A percentile compares a stretch with the other conserved stretches of the same genome.
phyloP scores from a whole-genome alignment of 1,139 yeast species.

The Arxiozyma heterogenica region DNA sequence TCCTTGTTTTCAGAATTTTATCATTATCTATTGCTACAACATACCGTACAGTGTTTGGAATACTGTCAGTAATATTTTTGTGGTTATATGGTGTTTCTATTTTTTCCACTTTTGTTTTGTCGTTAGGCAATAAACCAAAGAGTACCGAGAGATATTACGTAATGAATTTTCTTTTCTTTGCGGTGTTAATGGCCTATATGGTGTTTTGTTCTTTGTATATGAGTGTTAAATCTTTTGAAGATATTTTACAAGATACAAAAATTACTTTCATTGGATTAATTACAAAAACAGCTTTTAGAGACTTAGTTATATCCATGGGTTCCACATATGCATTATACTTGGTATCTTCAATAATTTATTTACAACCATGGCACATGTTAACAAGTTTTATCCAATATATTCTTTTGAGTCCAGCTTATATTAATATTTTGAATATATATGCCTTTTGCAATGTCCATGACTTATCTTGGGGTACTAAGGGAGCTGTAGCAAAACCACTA shows the following conservation, averaged over 20 bases:
- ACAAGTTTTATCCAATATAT: conserved; percentile 82
- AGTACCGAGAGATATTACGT: conserved; percentile 81
- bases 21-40: conserved; percentile 57
- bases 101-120: conserved; percentile 82
- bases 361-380: conserved; percentile 94
- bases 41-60: conserved; percentile 58
- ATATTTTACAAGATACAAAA: conserved; percentile 21
- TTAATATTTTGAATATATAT: conserved; percentile 77
- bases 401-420: conserved; percentile 79
- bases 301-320: conserved; percentile 72
- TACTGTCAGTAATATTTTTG: conserved; percentile 68
- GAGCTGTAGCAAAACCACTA: conserved; percentile 56
- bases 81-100: conserved; percentile 86
- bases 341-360: conserved; percentile 64
- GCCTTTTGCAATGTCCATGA: conserved; percentile 96
- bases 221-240: conserved; percentile 62
- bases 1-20: conserved; percentile 69
- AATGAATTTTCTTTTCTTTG: conserved; percentile 81
- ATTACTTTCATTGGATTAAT: conserved; percentile 35
- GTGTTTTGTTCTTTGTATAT: conserved; percentile 79
- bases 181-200: conserved; percentile 85
- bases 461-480: conserved; percentile 98
- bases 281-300: conserved; percentile 58
- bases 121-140: conserved; percentile 90
- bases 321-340: conserved; percentile 80